Conservation (phyloP, 2,329 filamentous ascomycete genomes). For the Cladosporium sp. region DNA sequence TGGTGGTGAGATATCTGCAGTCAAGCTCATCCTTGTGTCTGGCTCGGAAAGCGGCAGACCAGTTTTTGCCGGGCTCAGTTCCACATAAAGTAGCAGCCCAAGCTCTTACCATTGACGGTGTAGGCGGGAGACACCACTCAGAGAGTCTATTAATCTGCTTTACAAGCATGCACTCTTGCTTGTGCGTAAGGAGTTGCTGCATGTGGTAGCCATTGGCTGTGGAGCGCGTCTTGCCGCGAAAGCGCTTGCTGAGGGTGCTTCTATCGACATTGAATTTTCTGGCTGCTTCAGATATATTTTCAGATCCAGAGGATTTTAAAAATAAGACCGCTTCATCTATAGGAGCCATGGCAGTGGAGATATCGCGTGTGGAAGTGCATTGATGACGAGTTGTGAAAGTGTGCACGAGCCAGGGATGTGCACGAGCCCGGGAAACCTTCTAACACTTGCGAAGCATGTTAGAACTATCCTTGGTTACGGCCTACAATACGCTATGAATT, state of each 20-base stretch:
- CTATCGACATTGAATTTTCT: neutral
- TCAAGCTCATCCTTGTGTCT: neutral
- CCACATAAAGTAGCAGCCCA: neutral
- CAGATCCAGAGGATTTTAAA: neutral
- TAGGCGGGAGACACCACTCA: neutral
- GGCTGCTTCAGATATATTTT: neutral
- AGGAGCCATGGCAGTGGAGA: neutral
- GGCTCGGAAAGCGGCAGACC: neutral
- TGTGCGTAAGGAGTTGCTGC: neutral
- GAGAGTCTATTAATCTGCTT: neutral
- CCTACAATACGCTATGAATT: conserved; percentile 93
- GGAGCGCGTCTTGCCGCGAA: neutral
- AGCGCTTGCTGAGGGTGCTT: neutral
- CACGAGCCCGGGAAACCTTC: neutral
- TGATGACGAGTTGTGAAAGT: neutral
- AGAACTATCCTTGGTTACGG: conserved; percentile 92
- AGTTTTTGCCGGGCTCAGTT: neutral
- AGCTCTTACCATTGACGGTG: neutral
- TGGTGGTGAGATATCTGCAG: neutral
- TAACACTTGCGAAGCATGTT: too few species aligned
- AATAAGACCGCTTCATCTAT: neutral
- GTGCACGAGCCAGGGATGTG: neutral
- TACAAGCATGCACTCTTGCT: neutral
- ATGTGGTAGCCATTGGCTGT: neutral
- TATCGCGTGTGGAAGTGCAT: neutral